Base-by-base conservation (phyloP, 371 early-diverging fungal species). In the Mortierella sp. region DNA sequence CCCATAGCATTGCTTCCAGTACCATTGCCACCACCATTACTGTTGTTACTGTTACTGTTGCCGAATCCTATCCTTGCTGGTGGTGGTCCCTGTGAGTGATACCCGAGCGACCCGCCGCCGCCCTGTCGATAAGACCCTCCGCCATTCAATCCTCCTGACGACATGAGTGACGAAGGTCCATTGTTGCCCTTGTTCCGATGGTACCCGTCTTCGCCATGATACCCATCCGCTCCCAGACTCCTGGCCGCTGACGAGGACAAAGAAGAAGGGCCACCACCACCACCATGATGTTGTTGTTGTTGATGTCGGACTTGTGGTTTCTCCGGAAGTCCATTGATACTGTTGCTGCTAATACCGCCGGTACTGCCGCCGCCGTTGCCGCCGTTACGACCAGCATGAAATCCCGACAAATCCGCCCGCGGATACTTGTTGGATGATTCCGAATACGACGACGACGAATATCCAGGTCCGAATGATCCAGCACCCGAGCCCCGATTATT, bases 391-490 rank as follows among this genome's bases (percentile, higher is more conserved):
- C 26, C 40, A 19, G 41, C 55, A 53, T 74, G 65, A 0, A 69
- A 68, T 68, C 75, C 79, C 69, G 65, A 55, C 40, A 76, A 73
- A 53, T 81, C 77, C 77, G 81, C 77, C 81, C 81, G 77, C 71
- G 81, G 77, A 81, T 77, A 76, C 68, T 81, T 81, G 47, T 67
- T 72, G 50, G 77, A 55, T 39, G 58, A 29, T 24, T 66, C 73
- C 37, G 72, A 40, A 72, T 64, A 53, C 11, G 41, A 43, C 10
- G 74, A 63, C 6, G 50, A 61, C 31, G 68, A 58, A 52, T 52
- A 65, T 10, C 31, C 48, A 40, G 73, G 47, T 50, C 77, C 76
- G 66, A 66, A 70, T 40, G 76, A 66, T 7, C 76, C 72, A 44
- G 73, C 55, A 39, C 73, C 69, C 34, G 67, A 48, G 55, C 66